Conservation (phyloP, 257 asterid species). For the Solanum tarapatanum region DNA sequence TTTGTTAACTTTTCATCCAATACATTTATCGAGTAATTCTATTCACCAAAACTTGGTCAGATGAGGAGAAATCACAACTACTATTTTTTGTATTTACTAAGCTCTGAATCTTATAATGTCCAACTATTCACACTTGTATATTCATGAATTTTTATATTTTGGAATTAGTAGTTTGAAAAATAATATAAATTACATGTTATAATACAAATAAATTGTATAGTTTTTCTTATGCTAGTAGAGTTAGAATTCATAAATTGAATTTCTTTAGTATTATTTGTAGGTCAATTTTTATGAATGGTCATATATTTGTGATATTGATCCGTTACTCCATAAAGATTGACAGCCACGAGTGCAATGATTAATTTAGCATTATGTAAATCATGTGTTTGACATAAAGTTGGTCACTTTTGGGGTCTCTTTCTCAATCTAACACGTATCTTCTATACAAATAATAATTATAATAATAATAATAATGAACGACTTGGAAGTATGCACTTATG, state of each 20-base stretch:
- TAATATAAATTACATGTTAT: neutral
- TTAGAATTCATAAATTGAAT: neutral
- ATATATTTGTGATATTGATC: neutral
- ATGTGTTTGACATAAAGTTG: neutral
- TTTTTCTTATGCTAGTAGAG: neutral
- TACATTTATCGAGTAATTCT: neutral
- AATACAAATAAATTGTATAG: neutral
- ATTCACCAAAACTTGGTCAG: neutral
- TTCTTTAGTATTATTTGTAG: neutral
- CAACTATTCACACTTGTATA: neutral
- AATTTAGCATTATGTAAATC: neutral
- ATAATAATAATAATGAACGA: neutral
- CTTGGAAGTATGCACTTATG: neutral
- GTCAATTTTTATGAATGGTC: neutral
- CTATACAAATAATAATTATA: neutral
- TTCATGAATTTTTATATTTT: too few species aligned
- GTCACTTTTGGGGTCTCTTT: neutral
- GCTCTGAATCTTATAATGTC: neutral
- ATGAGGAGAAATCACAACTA: neutral
- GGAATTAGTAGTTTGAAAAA: too few species aligned
- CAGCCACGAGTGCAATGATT: slow-evolving; percentile 1
- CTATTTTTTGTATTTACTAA: neutral
- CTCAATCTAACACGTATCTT: neutral
- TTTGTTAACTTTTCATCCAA: neutral
- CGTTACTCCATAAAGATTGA: neutral